Evolutionary conservation across 805 yeast genomes (phyloP).

Genomic region (Wickerhamiella cacticola): DNA sequence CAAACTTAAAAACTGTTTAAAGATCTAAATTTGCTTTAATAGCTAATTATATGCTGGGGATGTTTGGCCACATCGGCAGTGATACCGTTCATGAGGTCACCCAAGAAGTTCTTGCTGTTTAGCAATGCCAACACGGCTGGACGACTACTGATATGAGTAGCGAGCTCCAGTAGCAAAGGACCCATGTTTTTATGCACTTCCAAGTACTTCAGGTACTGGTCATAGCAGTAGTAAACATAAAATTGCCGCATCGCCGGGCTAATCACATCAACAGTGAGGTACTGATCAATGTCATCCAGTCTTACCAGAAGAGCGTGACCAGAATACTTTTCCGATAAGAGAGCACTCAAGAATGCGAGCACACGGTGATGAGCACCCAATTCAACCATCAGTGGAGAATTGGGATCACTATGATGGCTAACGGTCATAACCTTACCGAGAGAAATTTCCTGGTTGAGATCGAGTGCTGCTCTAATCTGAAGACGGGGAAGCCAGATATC

Average conservation of each 20-base stretch:
- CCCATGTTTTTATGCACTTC: not conserved
- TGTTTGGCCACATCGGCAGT: not conserved
- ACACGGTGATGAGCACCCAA: not conserved
- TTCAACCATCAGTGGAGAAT: not conserved
- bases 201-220: not conserved
- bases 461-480: not conserved
- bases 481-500: constrained; percentile 1
- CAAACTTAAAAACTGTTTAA: too few relatives aligned
- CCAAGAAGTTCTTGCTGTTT: not conserved
- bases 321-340: not conserved
- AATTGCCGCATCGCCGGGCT: not conserved
- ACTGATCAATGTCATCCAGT: not conserved
- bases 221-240: not conserved
- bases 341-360: not conserved
- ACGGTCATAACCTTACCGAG: not conserved
- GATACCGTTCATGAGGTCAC: not conserved
- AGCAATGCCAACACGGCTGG: not conserved
- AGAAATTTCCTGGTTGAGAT: not conserved
- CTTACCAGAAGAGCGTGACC: not conserved
- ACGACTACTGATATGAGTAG: not conserved
- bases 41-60: not conserved
- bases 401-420: not conserved
- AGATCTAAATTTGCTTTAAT: too few relatives aligned
- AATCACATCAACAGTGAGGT: not conserved
- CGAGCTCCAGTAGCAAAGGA: not conserved